A percentile compares a stretch with the other conserved stretches of the same genome.
Evolutionary conservation across 768 basidiomycete species (phyloP).

Genomic region (Boletus reticuloceps): DNA sequence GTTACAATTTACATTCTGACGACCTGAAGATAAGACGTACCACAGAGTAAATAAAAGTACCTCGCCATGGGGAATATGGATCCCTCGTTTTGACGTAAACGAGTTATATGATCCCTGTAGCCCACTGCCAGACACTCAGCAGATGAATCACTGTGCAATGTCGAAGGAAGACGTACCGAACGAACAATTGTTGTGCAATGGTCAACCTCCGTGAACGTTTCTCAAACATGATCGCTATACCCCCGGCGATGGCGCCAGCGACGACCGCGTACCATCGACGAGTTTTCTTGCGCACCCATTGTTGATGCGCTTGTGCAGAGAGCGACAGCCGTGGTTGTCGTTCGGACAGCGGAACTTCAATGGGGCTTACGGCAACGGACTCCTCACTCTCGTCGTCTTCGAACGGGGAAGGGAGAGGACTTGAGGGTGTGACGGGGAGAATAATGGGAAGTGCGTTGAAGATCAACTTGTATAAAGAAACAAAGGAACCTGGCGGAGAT

Average conservation of each 20-base stretch:
- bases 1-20: background rate
- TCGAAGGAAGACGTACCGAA: constrained; percentile 46
- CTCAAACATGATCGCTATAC: constrained; percentile 74
- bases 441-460: constrained; percentile 76
- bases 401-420: constrained; percentile 25
- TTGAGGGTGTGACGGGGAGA: constrained; percentile 41
- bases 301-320: constrained; percentile 59
- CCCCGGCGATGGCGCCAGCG: constrained; percentile 76
- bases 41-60: constrained; percentile 76
- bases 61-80: constrained; percentile 79
- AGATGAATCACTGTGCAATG: background rate
- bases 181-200: constrained; percentile 87
- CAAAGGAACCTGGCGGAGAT: constrained; percentile 60
- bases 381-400: constrained; percentile 31
- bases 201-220: constrained; percentile 58
- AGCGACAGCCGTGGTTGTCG: constrained; percentile 56
- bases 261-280: constrained; percentile 76
- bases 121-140: constrained; percentile 48
- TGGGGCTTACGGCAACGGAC: constrained; percentile 2
- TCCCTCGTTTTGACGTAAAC: constrained; percentile 61
- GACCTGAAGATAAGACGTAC: constrained; percentile 37
- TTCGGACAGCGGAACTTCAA: constrained; percentile 19
- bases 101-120: constrained; percentile 88
- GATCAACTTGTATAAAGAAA: constrained; percentile 73
- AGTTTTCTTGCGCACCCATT: constrained; percentile 64